Evolutionary conservation across 768 basidiomycete species (phyloP), one percentile per base, ranked within the genome.

Genomic region (Zangia roseola): DNA sequence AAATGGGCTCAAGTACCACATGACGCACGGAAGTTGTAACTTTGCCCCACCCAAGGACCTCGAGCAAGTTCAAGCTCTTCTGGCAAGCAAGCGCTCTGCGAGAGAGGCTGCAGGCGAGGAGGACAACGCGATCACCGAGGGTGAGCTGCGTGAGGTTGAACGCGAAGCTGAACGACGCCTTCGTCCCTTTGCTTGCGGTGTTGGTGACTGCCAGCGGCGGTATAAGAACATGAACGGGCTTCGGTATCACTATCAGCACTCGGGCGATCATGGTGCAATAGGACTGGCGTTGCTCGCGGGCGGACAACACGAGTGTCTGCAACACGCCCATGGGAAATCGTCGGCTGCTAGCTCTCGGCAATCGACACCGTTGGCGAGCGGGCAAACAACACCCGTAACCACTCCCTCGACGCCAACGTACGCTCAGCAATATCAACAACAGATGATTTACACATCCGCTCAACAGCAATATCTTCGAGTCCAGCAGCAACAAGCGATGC

Each of bases 221-320:
- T 98, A 97, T 74, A 94, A 97, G 80, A 97, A 99, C 65, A 95
- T 97, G 94, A 97, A 97, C 68, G 95, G 95, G 0, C 72, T 97
- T 53, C 71, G 90, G 61, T 98, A 98, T 55, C 95, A 98, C 70
- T 98, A 97, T 65, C 89, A 94, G 68, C 95, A 98, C 69, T 88
- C 88, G 19, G 95, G 94, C 10, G 92, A 94, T 36, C 97, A 98
- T 68, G 95, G 95, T 4, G 86, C 88, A 6, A 77, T 91, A 35
- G 97, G 97, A 6, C 75, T 97, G 0, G 82, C 84, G 37, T 72
- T 97, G 59, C 78, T 97, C 37, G 90, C 91, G 4, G 81, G 80
- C 44, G 88, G 89, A 4, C 74, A 83, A 56, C 88, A 83, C 59
- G 78, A 79, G 49, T 81, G 78, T 53, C 51, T 82, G 20, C 70